Percentiles rank a stretch among this genome's conserved stretches.
Evolutionary conservation across 352 stramenopile genomes (phyloP).

Genomic region (Sclerospora graminicola): DNA sequence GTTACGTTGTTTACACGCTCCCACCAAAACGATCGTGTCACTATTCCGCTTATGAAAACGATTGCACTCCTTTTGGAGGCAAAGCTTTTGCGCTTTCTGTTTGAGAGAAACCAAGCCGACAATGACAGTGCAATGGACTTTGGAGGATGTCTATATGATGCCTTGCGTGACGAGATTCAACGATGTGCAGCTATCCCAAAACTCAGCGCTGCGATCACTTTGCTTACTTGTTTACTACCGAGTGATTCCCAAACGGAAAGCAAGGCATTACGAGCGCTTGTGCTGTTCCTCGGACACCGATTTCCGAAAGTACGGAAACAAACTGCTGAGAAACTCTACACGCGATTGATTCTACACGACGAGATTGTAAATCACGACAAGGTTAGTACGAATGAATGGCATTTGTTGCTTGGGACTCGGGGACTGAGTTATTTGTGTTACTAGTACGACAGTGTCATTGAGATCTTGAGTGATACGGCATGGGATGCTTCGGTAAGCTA

Average conservation of each 20-base stretch:
- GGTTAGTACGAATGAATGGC: slow-evolving; percentile 14
- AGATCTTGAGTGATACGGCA: slow-evolving; percentile 66
- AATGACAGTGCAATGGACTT: slow-evolving; percentile 28
- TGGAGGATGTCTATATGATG: slow-evolving; percentile 48
- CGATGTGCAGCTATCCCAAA: slow-evolving; percentile 53
- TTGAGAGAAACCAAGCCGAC: slow-evolving; percentile 24
- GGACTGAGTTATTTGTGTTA: slow-evolving; percentile 1
- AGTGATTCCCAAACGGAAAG: slow-evolving; percentile 44
- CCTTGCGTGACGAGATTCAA: slow-evolving; percentile 58
- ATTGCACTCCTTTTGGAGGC: slow-evolving; percentile 63
- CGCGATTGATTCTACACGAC: slow-evolving; percentile 62
- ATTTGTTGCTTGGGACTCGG: not conserved
- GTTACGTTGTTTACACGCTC: slow-evolving; percentile 55
- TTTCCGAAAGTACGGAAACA: slow-evolving; percentile 82
- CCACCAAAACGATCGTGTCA: slow-evolving; percentile 65
- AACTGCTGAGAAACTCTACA: slow-evolving; percentile 78
- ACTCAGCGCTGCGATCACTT: slow-evolving; percentile 50
- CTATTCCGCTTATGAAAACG: slow-evolving; percentile 83
- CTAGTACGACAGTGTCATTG: slow-evolving; percentile 61
- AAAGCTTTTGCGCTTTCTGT: slow-evolving; percentile 50
- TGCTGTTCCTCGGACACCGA: slow-evolving; percentile 72
- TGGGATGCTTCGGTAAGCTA: slow-evolving; percentile 65
- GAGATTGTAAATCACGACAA: slow-evolving; percentile 55
- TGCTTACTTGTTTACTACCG: slow-evolving; percentile 62
- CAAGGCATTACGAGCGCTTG: slow-evolving; percentile 51